Percentiles rank a stretch among this genome's conserved stretches.
Evolutionary conservation across 2,329 filamentous ascomycete genomes (phyloP).

Genomic region (Talaromyces sp.): DNA sequence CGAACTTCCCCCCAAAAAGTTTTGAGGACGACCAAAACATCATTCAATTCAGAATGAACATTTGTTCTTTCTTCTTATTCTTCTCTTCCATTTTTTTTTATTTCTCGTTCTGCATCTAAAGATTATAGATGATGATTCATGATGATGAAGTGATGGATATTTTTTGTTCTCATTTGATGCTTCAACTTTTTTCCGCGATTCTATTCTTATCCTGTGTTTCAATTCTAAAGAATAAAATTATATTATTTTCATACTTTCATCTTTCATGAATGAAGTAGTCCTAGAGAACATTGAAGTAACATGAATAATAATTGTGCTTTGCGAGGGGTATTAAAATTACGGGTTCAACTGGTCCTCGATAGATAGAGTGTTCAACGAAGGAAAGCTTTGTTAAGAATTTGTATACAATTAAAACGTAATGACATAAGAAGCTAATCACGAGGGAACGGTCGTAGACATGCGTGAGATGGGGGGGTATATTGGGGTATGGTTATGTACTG

Average conservation of each 20-base stretch:
- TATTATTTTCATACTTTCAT: background rate
- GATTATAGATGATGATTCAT: slow-evolving; percentile 14
- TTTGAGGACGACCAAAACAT: background rate
- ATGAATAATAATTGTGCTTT: no score
- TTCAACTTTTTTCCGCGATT: slow-evolving; percentile 15
- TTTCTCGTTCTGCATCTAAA: slow-evolving; percentile 7
- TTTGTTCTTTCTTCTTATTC: background rate
- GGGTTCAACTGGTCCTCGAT: no score
- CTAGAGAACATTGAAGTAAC: no score
- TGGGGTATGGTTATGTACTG: background rate
- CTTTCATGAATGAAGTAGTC: no score
- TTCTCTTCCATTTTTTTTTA: background rate
- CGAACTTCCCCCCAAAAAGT: slow-evolving; percentile 11
- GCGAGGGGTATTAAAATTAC: no score
- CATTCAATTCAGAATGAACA: background rate
- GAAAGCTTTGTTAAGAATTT: background rate
- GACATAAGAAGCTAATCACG: background rate
- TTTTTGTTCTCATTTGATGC: slow-evolving; percentile 2
- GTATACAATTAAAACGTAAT: background rate
- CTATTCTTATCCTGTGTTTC: slow-evolving; percentile 2
- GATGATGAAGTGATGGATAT: slow-evolving; percentile 11
- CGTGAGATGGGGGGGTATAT: slow-evolving; percentile 8
- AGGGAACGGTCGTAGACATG: slow-evolving; percentile 12
- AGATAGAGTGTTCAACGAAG: no score
- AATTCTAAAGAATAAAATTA: background rate